phyloP scores from a whole-genome alignment of 352 stramenopile species.

The Phytophthora lateralis region DNA sequence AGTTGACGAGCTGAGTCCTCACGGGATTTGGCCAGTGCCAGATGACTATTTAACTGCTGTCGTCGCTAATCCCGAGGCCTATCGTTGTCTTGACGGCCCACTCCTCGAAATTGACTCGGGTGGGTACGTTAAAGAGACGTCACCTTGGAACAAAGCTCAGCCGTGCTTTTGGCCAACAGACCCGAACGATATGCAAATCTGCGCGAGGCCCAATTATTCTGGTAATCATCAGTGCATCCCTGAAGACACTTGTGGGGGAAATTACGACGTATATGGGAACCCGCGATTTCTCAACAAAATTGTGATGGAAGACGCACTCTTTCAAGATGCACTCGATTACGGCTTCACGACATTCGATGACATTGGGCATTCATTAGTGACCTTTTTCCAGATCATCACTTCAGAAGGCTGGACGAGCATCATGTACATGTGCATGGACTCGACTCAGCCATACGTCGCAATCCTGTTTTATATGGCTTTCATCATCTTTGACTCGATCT shows the following conservation, averaged over 20 bases:
- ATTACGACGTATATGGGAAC: slow-evolving; percentile 70
- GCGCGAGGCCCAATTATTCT: slow-evolving; percentile 36
- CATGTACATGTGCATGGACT: slow-evolving; percentile 87
- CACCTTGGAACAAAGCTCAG: slow-evolving; percentile 54
- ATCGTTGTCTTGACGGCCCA: slow-evolving; percentile 38
- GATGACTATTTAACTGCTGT: slow-evolving; percentile 49
- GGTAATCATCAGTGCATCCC: slow-evolving; percentile 50
- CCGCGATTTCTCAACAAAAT: slow-evolving; percentile 45
- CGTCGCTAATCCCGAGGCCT: slow-evolving; percentile 31
- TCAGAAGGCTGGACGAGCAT: slow-evolving; percentile 91
- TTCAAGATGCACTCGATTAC: slow-evolving; percentile 60
- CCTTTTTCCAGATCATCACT: slow-evolving; percentile 93
- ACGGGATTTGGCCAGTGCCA: slow-evolving; percentile 46
- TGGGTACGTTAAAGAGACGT: slow-evolving; percentile 52
- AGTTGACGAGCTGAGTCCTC: slow-evolving; percentile 51
- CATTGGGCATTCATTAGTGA: slow-evolving; percentile 87
- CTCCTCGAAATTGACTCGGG: slow-evolving; percentile 46
- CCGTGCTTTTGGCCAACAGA: slow-evolving; percentile 92
- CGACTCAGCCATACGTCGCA: slow-evolving; percentile 51
- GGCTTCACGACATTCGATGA: slow-evolving; percentile 94
- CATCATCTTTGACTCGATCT: slow-evolving; percentile 90
- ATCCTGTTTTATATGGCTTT: slow-evolving; percentile 83
- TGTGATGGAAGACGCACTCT: slow-evolving; percentile 58
- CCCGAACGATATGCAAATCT: slow-evolving; percentile 63
- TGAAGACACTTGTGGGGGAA: slow-evolving; percentile 49